Evolutionary conservation across 2,329 filamentous ascomycete species (phyloP), one percentile per base, ranked within the genome.

Genomic region (Cladosporium sp.): DNA sequence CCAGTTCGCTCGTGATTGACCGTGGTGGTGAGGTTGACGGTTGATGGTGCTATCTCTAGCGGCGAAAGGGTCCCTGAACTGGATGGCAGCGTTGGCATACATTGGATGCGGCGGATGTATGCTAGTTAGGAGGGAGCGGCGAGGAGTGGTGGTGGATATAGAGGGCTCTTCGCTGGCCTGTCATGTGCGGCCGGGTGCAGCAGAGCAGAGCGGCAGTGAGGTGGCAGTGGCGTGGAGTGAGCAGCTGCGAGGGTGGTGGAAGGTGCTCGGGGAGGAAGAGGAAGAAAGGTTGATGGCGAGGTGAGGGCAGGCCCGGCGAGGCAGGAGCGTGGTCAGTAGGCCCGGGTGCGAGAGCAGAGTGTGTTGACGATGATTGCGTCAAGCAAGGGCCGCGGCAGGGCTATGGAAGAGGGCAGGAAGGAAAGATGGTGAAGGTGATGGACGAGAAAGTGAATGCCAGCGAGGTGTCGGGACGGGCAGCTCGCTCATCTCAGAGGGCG

Each of bases 61-160:
- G 61, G 64, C 65, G 58, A 71, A 71, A 25, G 70, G 69, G 60
- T 71, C 66, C 61, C 64, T 61, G 58, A 71, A 71, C 52, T 67
- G 68, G 58, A 71, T 66, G 59, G 65, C 65, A 56, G 65, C 60
- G 58, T 66, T 60, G 62, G 66, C 64, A 69, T 69, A 71, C 70
- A 73, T 73, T 58, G 61, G 55, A 63, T 45, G 58, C 47, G 61
- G 60, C 34, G 60, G 65, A 58, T 61, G 58, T 58, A 60, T 58
- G 58, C 48, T 42, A 37, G 40, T 60, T 47, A 54, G 35, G 56
- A 50, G 56, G 56, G 58, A 56, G 45, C 39, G 42, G 45, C 22
- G 45, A 36, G 36, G 42, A 22, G 36, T 34, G 55, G 35, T 17
- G 37, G 42, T 50, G 47, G 28, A n/a, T n/a, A n/a, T 19, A 56